A percentile compares a stretch with the other conserved stretches of the same genome.
These are phyloP conservation scores for Fusarium sambucinum DNA, from an alignment of 2,329 filamentous ascomycete genomes.

Conservation along the genomic window DNA sequence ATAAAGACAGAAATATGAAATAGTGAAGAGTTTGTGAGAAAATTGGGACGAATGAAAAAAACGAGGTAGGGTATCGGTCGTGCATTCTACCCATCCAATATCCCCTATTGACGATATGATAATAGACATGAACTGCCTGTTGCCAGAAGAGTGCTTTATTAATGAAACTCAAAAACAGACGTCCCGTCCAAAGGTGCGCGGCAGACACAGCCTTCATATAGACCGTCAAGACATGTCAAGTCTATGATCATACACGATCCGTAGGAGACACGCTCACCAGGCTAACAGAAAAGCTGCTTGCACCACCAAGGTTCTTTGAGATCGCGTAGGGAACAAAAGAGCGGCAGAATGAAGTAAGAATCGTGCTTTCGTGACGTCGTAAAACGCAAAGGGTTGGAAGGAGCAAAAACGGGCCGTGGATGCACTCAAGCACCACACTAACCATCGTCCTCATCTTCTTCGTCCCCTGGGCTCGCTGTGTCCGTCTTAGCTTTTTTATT, in stretches of 20 bases:
- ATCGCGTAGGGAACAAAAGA: conserved; percentile 19
- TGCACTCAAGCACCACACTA: conserved; percentile 45
- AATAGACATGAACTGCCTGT: conserved; percentile 51
- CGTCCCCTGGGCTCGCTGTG: conserved; percentile 52
- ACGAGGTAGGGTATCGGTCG: conserved; percentile 59
- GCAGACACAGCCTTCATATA: conserved; percentile 10
- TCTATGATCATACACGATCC: conserved; percentile 27
- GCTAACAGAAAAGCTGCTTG: conserved; percentile 19
- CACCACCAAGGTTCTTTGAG: conserved; percentile 2
- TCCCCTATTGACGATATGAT: conserved; percentile 46
- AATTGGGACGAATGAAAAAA: conserved; percentile 36
- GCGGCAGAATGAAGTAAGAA: conserved; percentile 42
- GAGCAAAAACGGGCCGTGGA: conserved; percentile 45
- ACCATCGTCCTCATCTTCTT: conserved; percentile 61
- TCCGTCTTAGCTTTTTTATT: conserved; percentile 71
- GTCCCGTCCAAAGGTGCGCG: not conserved
- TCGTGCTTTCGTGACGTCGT: conserved; percentile 55
- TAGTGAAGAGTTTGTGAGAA: conserved; percentile 38
- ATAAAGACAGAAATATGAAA: conserved; percentile 16
- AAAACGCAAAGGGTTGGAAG: conserved; percentile 50
- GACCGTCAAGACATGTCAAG: conserved; percentile 28
- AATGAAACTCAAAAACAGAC: conserved; percentile 34
- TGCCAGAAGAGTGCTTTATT: conserved; percentile 57
- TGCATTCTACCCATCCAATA: conserved; percentile 58
- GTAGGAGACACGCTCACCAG: conserved; percentile 24